phyloP scores from a whole-genome alignment of 1,284 basidiomycete species.

The Dichomitus squalens region DNA sequence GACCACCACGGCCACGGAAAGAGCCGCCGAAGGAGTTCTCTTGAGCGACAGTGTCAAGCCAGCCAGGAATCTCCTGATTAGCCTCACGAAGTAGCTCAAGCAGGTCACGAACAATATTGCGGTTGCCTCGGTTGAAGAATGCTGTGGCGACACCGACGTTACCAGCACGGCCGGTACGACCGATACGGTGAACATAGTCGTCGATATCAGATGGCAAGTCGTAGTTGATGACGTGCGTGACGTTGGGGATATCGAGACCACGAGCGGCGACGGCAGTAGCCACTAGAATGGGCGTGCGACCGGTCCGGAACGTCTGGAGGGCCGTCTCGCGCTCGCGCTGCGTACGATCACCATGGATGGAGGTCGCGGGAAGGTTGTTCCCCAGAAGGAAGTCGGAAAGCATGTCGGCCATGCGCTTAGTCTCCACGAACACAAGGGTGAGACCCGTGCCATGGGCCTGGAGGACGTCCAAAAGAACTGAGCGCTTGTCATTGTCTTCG shows the following conservation, averaged over 20 bases:
- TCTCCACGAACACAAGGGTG: slow-evolving; percentile 98
- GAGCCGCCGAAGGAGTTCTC: slow-evolving; percentile 78
- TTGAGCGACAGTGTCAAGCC: slow-evolving; percentile 87
- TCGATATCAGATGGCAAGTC: slow-evolving; percentile 99
- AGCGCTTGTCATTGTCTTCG: slow-evolving; percentile 97
- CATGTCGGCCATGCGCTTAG: slow-evolving; percentile 99
- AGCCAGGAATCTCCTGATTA: slow-evolving; percentile 94
- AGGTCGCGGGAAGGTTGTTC: slow-evolving; percentile 88
- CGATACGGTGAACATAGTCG: slow-evolving; percentile 98
- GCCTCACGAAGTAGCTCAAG: slow-evolving; percentile 95
- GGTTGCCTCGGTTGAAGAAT: slow-evolving; percentile 93
- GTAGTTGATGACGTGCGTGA: slow-evolving; percentile 98
- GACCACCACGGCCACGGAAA: slow-evolving; percentile 54
- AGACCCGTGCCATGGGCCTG: slow-evolving; percentile 75
- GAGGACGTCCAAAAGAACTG: slow-evolving; percentile 93
- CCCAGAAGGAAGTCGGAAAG: slow-evolving; percentile 94
- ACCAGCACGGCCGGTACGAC: slow-evolving; percentile 98
- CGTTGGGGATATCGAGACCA: slow-evolving; percentile 99
- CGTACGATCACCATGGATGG: slow-evolving; percentile 97
- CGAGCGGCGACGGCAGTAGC: slow-evolving; percentile 98
- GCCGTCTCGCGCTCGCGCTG: slow-evolving; percentile 98
- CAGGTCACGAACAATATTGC: slow-evolving; percentile 90
- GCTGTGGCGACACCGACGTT: slow-evolving; percentile 97
- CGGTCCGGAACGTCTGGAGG: slow-evolving; percentile 93
- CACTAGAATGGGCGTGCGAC: slow-evolving; percentile 94